Percentiles rank a stretch among this genome's conserved stretches.
Evolutionary conservation across 371 early-diverging fungal genomes (phyloP).

Genomic region (Haplosporangium sp.): DNA sequence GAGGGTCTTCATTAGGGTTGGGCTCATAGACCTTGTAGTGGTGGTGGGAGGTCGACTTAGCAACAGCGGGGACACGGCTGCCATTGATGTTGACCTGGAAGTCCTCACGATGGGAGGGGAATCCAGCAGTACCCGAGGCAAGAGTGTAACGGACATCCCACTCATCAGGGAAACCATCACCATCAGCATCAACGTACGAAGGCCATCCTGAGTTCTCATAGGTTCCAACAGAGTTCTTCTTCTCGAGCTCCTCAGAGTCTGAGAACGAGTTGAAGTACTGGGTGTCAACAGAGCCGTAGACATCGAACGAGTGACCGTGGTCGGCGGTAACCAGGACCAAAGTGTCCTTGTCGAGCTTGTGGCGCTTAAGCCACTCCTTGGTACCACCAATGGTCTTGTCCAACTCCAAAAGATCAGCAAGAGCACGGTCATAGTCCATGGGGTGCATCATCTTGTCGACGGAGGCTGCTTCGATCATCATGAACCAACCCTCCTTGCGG

Average conservation of each 20-base stretch:
- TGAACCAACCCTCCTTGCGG: slow-evolving; percentile 77
- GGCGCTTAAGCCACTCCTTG: slow-evolving; percentile 64
- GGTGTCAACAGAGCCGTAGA: slow-evolving; percentile 77
- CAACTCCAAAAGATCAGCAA: slow-evolving; percentile 77
- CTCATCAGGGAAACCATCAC: slow-evolving; percentile 76
- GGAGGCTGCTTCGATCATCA: slow-evolving; percentile 83
- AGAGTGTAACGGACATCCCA: slow-evolving; percentile 70
- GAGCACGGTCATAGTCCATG: slow-evolving; percentile 78
- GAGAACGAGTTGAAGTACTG: slow-evolving; percentile 53
- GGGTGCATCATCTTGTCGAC: slow-evolving; percentile 80
- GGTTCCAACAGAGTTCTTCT: slow-evolving; percentile 72
- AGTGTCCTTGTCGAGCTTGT: slow-evolving; percentile 71
- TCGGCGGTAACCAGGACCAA: slow-evolving; percentile 79
- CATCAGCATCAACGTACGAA: slow-evolving; percentile 69
- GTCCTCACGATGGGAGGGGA: slow-evolving; percentile 69
- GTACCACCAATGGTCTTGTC: slow-evolving; percentile 76
- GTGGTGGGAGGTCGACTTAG: slow-evolving; percentile 46
- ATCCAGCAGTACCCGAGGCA: slow-evolving; percentile 72
- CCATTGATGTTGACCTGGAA: slow-evolving; percentile 63
- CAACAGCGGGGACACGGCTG: slow-evolving; percentile 58
- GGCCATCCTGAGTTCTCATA: slow-evolving; percentile 77
- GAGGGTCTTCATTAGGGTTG: slow-evolving; percentile 55
- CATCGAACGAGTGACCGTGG: slow-evolving; percentile 79
- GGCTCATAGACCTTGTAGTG: slow-evolving; percentile 54
- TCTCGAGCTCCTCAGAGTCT: slow-evolving; percentile 51